A percentile compares a stretch with the other conserved stretches of the same genome.
phyloP scores from a whole-genome alignment of 768 basidiomycete genomes.

The Collybia nuda region DNA sequence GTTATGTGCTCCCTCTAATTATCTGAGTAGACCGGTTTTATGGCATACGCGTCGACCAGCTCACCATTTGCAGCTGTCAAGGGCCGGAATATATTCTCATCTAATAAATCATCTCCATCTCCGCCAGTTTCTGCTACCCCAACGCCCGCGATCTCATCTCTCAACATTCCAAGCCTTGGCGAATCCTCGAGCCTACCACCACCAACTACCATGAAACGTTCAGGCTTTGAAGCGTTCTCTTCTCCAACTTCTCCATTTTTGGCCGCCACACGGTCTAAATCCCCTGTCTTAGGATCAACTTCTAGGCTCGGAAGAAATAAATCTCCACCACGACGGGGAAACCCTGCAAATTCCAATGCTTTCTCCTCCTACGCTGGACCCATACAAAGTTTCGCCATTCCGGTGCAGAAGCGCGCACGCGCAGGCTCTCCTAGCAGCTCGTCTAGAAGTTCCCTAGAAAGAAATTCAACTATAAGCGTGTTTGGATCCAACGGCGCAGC shows the following conservation, averaged over 20 bases:
- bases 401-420: slow-evolving; percentile 55
- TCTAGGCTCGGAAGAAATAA: slow-evolving; percentile 46
- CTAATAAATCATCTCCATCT: slow-evolving; percentile 34
- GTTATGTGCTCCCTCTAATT: slow-evolving; percentile 9
- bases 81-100: slow-evolving; percentile 57
- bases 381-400: slow-evolving; percentile 48
- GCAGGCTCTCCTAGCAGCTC: slow-evolving; percentile 49
- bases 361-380: slow-evolving; percentile 63
- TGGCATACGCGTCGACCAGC: slow-evolving; percentile 72
- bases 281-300: slow-evolving; percentile 46
- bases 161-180: slow-evolving; percentile 9
- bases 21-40: slow-evolving; percentile 61
- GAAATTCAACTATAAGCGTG: slow-evolving; percentile 22
- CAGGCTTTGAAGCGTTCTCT: slow-evolving; percentile 32
- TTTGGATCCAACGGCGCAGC: slow-evolving; percentile 25
- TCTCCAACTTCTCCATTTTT: slow-evolving; percentile 29
- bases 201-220: slow-evolving; percentile 28
- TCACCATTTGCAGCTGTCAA: slow-evolving; percentile 78
- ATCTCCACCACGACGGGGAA: slow-evolving; percentile 53
- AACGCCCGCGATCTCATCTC: slow-evolving; percentile 6
- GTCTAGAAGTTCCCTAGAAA: slow-evolving; percentile 45
- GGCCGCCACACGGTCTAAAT: slow-evolving; percentile 44
- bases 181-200: slow-evolving; percentile 18
- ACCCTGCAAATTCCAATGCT: slow-evolving; percentile 43
- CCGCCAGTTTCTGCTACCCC: slow-evolving; percentile 19